These are phyloP conservation scores for Thielaviopsis musarum DNA, from an alignment of 2,329 filamentous ascomycete genomes.

Conservation along the genomic window DNA sequence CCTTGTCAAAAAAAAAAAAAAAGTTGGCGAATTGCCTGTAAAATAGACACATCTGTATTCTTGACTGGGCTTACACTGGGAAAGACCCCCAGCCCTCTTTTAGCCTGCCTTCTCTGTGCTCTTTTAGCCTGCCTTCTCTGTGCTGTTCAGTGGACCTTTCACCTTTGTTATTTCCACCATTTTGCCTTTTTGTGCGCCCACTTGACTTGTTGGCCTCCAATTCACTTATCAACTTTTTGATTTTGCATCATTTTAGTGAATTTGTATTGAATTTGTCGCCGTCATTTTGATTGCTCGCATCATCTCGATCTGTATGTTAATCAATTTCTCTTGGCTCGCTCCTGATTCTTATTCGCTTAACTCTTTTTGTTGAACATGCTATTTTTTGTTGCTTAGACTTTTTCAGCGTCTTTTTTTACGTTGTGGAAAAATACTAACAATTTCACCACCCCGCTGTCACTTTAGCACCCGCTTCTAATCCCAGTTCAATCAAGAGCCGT, in stretches of 20 bases:
- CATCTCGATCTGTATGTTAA: background rate
- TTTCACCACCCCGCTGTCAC: background rate
- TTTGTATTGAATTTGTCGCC: background rate
- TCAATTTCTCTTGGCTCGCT: background rate
- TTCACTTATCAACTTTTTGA: no score
- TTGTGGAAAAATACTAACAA: background rate
- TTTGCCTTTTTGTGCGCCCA: no score
- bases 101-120: no score
- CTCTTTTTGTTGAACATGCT: background rate
- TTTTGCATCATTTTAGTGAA: no score
- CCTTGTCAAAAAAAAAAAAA: background rate
- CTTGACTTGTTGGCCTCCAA: no score
- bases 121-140: background rate
- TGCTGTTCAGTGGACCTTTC: background rate
- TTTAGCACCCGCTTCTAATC: background rate
- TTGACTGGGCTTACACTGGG: background rate
- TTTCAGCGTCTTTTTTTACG: background rate
- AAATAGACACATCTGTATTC: background rate
- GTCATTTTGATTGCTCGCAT: background rate
- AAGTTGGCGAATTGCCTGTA: background rate
- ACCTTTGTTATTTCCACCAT: no score
- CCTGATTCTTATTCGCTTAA: background rate
- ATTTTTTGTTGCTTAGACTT: background rate
- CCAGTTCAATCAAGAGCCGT: background rate
- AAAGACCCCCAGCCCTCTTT: no score